A percentile compares a stretch with the other conserved stretches of the same genome.
These are phyloP conservation scores for Eucalyptus sideroxylon DNA, from an alignment of 345 rosid species.

Conservation along the genomic window DNA sequence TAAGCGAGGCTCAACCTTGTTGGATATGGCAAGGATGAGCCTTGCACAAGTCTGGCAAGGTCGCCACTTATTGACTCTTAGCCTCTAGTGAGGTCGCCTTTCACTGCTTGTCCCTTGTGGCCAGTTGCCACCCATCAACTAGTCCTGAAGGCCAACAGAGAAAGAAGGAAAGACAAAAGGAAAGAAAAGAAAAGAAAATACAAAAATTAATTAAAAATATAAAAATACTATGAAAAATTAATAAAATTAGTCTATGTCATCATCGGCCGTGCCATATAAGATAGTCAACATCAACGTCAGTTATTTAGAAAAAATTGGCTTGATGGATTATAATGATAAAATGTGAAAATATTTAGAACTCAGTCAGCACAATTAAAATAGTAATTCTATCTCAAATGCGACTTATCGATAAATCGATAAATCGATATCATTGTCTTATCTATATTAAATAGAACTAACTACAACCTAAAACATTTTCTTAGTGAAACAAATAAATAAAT, in stretches of 20 bases:
- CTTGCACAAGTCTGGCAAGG: fast-evolving
- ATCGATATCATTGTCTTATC: no score
- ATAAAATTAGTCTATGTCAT: no score
- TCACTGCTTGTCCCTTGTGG: fast-evolving
- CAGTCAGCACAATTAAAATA: no score
- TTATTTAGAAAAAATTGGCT: no score
- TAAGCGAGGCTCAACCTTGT: fast-evolving
- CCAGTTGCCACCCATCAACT: fast-evolving
- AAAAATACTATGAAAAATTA: no score
- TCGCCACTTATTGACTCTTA: not conserved
- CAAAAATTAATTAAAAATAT: no score
- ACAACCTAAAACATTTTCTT: no score
- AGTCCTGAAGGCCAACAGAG: not conserved
- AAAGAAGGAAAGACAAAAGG: not conserved
- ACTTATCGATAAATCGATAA: fast-evolving
- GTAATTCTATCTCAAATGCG: fast-evolving
- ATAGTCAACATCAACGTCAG: fast-evolving
- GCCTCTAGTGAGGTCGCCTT: not conserved
- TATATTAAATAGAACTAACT: no score
- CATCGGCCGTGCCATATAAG: fast-evolving
- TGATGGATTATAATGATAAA: no score
- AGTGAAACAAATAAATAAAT: no score
- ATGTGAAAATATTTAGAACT: no score
- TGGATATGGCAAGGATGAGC: not conserved
- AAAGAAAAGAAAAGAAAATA: no score